A percentile compares a stretch with the other conserved stretches of the same genome.
These are phyloP conservation scores for Jaapia argillacea DNA, from an alignment of 768 basidiomycete genomes.

Conservation along the genomic window DNA sequence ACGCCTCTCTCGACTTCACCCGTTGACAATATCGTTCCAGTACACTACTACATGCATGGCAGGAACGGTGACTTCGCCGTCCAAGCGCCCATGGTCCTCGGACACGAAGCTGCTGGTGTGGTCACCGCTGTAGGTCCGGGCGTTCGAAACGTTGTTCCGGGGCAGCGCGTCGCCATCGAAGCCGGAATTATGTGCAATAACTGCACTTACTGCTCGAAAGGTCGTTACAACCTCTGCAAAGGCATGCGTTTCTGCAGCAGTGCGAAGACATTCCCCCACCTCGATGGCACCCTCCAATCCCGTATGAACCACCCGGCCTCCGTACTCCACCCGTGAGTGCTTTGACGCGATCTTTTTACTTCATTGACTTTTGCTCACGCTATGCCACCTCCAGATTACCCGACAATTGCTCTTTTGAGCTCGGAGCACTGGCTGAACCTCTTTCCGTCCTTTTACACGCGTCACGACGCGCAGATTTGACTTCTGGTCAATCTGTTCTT, in stretches of 20 bases:
- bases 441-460: constrained; percentile 81
- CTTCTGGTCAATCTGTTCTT: constrained; percentile 59
- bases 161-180: constrained; percentile 90
- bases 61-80: constrained; percentile 90
- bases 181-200: constrained; percentile 82
- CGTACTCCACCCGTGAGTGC: constrained; percentile 76
- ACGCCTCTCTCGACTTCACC: constrained; percentile 4
- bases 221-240: constrained; percentile 91
- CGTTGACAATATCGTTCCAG: constrained; percentile 26
- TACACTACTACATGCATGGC: constrained; percentile 86
- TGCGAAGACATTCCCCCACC: constrained; percentile 87
- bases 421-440: constrained; percentile 87
- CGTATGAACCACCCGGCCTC: constrained; percentile 84
- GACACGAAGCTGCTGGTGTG: constrained; percentile 88
- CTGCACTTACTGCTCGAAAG: constrained; percentile 59
- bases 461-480: constrained; percentile 31
- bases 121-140: constrained; percentile 76
- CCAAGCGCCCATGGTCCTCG: constrained; percentile 79
- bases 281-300: constrained; percentile 85
- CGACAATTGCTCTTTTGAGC: constrained; percentile 63
- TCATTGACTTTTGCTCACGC: constrained; percentile 3
- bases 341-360: constrained; percentile 1
- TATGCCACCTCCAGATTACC: constrained; percentile 46
- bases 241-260: constrained; percentile 82
- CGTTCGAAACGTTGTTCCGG: constrained; percentile 51